Evolutionary conservation across 495 filamentous ascomycete genomes (phyloP).

Genomic region (Talaromyces stipitatus): DNA sequence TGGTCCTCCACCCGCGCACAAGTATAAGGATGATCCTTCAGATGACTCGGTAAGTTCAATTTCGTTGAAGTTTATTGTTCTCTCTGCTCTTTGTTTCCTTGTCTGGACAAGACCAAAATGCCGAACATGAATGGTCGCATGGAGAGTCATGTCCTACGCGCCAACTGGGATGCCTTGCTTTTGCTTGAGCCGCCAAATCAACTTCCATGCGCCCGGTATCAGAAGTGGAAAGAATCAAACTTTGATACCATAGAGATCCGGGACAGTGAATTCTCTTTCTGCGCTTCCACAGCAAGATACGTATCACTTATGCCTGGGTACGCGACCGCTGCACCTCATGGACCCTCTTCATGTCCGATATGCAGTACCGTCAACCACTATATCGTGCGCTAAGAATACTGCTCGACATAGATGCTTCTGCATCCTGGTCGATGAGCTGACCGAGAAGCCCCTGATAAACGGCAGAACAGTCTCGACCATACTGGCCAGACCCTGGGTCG

Average conservation of each 20-base stretch:
- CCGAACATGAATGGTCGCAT: background rate
- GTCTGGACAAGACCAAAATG: background rate
- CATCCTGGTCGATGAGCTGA: background rate
- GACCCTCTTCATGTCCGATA: background rate
- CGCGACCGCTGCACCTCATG: background rate
- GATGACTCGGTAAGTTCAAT: conserved; percentile 34
- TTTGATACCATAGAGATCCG: background rate
- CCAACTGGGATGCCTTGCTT: background rate
- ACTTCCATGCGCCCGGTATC: background rate
- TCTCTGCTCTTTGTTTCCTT: conserved; percentile 6
- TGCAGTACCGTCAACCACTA: background rate
- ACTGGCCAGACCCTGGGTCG: too few species aligned
- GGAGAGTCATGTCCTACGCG: background rate
- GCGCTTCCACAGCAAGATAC: background rate
- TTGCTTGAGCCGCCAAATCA: background rate
- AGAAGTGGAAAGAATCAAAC: background rate
- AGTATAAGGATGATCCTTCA: conserved; percentile 35
- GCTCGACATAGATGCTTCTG: background rate
- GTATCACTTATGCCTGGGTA: background rate
- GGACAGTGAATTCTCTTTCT: background rate
- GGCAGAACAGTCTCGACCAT: background rate
- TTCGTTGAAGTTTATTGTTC: conserved; percentile 10
- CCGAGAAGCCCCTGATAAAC: too few species aligned
- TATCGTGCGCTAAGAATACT: background rate
- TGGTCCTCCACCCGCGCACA: conserved; percentile 26